Conservation (phyloP, 2,329 filamentous ascomycete genomes). For the Sporothrix schenckii region DNA sequence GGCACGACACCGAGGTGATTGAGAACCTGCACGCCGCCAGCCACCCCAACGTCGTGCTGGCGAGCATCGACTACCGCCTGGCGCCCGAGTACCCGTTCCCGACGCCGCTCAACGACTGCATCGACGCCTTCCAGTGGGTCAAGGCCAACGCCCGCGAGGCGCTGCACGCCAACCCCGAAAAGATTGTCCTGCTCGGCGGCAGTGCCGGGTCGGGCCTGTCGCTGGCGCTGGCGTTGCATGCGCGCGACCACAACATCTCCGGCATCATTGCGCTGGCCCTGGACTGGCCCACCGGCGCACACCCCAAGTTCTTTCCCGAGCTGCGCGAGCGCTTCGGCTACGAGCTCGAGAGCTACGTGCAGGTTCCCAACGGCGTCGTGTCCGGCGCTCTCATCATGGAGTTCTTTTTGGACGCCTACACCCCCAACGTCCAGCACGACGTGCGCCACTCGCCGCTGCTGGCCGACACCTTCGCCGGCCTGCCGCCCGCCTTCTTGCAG, state of each 20-base stretch:
- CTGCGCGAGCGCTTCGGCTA: slow-evolving; percentile 39
- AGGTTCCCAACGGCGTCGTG: slow-evolving; percentile 43
- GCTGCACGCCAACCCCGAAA: slow-evolving; percentile 44
- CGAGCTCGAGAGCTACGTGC: slow-evolving; percentile 44
- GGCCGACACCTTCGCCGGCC: slow-evolving; percentile 40
- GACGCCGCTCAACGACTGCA: slow-evolving; percentile 54
- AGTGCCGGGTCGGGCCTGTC: slow-evolving; percentile 52
- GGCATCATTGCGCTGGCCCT: slow-evolving; percentile 44
- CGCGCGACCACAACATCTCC: slow-evolving; percentile 41
- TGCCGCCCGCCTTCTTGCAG: slow-evolving; percentile 45
- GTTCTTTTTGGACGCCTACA: slow-evolving; percentile 45
- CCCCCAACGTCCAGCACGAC: slow-evolving; percentile 40
- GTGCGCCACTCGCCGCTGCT: slow-evolving; percentile 43
- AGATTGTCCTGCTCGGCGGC: slow-evolving; percentile 52
- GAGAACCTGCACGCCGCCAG: slow-evolving; percentile 45
- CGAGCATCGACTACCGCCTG: slow-evolving; percentile 46
- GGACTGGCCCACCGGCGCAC: slow-evolving; percentile 44
- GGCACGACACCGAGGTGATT: slow-evolving; percentile 43
- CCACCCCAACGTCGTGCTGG: slow-evolving; percentile 43
- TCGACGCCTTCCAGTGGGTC: slow-evolving; percentile 52
- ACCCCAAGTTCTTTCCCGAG: slow-evolving; percentile 44
- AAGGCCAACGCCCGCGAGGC: slow-evolving; percentile 50
- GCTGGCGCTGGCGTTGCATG: slow-evolving; percentile 40
- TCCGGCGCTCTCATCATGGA: slow-evolving; percentile 41
- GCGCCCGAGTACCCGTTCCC: slow-evolving; percentile 57